Conservation (phyloP, 2,329 filamentous ascomycete genomes). For the Pyricularia grisea region DNA sequence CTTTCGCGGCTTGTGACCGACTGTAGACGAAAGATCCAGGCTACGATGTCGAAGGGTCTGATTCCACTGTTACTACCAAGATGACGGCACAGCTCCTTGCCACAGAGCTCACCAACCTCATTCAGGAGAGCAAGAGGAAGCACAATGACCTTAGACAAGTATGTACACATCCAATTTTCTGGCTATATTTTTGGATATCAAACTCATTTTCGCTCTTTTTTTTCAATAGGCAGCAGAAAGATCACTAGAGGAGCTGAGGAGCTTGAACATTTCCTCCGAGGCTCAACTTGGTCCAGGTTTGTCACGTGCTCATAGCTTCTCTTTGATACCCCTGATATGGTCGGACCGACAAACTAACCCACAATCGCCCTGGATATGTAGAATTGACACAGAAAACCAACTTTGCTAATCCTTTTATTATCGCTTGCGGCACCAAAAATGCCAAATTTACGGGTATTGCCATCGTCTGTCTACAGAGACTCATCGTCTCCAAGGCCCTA, state of each 20-base stretch:
- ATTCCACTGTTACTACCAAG: slow-evolving; percentile 22
- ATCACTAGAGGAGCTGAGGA: slow-evolving; percentile 81
- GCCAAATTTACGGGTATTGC: slow-evolving; percentile 82
- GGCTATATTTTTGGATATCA: not conserved
- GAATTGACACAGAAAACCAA: slow-evolving; percentile 73
- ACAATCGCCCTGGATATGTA: slow-evolving; percentile 24
- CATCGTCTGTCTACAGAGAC: slow-evolving; percentile 77
- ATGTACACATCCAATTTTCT: slow-evolving; percentile 18
- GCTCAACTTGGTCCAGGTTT: slow-evolving; percentile 62
- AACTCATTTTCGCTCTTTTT: slow-evolving; percentile 5
- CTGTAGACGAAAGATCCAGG: not conserved
- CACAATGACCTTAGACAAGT: slow-evolving; percentile 82
- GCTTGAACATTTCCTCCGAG: slow-evolving; percentile 64
- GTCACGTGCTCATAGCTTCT: slow-evolving; percentile 15
- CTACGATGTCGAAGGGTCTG: slow-evolving; percentile 10
- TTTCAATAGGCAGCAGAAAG: slow-evolving; percentile 74
- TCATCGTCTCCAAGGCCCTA: slow-evolving; percentile 74
- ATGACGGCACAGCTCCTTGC: slow-evolving; percentile 90
- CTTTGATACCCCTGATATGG: slow-evolving; percentile 2
- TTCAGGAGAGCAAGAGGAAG: slow-evolving; percentile 94
- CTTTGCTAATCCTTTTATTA: slow-evolving; percentile 88
- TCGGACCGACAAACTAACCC: slow-evolving; percentile 5
- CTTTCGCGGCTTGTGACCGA: not conserved
- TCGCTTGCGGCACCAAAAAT: slow-evolving; percentile 86
- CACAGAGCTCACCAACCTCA: slow-evolving; percentile 79